Evolutionary conservation across 176 grass and related monocot species (phyloP), one percentile per base, ranked within the genome.

Genomic region (Eragrostis curvula): DNA sequence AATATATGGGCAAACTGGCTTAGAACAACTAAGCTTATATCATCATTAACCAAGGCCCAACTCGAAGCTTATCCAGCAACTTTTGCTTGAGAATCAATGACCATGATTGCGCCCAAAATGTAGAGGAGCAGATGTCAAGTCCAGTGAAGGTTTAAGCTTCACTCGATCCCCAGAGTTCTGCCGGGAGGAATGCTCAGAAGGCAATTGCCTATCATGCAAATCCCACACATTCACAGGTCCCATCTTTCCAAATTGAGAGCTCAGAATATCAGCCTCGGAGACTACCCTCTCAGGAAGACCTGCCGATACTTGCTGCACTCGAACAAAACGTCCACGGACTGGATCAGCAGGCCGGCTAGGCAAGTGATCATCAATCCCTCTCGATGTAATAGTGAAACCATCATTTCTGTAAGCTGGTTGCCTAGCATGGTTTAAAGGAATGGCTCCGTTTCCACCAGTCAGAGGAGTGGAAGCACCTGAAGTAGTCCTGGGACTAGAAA

Each of bases 401-500:
- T 98, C 96, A 44, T 81, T 89, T 70, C 70, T 88, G 80, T 90
- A 89, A 77, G 79, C 58, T 55, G 45, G 49, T 66, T 96, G 89
- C 75, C 87, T 95, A n/a, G 42, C 46, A 71, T 85, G 78, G 62
- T 81, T 88, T 80, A 93, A 91, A 89, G 92, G 89, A 83, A 96
- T 79, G 64, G 88, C 88, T 79, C 93, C 93, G 87, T 53, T 84
- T 17, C 92, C 86, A 76, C 92, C 92, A 50, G 90, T 90, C 68
- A 92, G 76, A 77, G 96, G 96, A 66, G 93, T 96, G 47, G 96
- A 99, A 87, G 96, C 83, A 72, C 96, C 93, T 0, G 91, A 99
- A 73, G 91, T 93, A 71, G 93, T 88, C 88, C 88, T 93, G 77
- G 96, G 96, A 68, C 96, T 99, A 58, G 91, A 99, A 71, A 99